Evolutionary conservation across 2,329 filamentous ascomycete species (phyloP), one percentile per base, ranked within the genome.

Genomic region (Ceratocystis ficicola): DNA sequence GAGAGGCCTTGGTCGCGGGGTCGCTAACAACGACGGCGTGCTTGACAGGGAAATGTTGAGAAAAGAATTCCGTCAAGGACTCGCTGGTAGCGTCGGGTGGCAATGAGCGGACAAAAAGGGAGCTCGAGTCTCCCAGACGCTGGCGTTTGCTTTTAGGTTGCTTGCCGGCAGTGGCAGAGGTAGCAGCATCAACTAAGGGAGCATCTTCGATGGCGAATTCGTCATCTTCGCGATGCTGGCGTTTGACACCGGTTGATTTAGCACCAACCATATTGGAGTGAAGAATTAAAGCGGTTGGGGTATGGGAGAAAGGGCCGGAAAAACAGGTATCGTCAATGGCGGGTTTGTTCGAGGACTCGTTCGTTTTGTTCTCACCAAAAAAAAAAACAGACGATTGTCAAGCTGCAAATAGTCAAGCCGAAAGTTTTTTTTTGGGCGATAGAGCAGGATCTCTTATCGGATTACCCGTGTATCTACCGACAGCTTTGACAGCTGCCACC

Each of bases 21-120:
- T 99, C 93, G 66, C 87, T 78, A 48, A 99, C 91, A 3, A 95
- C 91, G n/a, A 88, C 89, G 64, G 94, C 93, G 76, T 97, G 93
- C 76, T 96, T 97, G 73, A 99, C 84, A 6, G 95, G 92, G 72
- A 90, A 97, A 68, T 91, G 88, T 74, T 96, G 85, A 5, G 94
- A 97, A 77, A 99, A 99, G 75, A 92, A 87, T 67, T 90, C 86
- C 67, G 91, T 89, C 69, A 99, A 81, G 64, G 82, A 82, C 72
- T 96, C 91, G 73, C 84, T 89, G 44, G 92, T 97, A 46, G 87
- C 86, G 28, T 81, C 83, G 25, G 86, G 77, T 22, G 92, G 89
- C 61, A 99, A 83, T 63, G 89, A 92, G 71, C 93, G 89, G 69
- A 99, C 87, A 77, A 99, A 99, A 70, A 99, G 85, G 59, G 93